Evolutionary conservation across 2,329 filamentous ascomycete species (phyloP).

Genomic region (Aphanocladium album): DNA sequence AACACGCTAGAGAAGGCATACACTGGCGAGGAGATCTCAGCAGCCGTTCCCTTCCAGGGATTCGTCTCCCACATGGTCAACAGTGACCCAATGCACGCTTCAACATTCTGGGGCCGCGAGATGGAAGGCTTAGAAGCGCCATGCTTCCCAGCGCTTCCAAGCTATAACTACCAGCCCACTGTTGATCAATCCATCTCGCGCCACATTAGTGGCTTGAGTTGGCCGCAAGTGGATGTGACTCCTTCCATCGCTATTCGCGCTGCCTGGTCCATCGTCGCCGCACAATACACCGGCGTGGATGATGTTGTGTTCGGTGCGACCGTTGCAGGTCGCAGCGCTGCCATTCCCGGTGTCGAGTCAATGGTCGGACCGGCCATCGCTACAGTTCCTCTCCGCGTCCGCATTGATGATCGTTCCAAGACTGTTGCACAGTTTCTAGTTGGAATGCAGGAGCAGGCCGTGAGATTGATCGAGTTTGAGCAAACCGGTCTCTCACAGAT

Average conservation of each 20-base stretch:
- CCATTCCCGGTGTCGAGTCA: constrained; percentile 11
- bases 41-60: background rate
- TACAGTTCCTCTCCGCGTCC: constrained; percentile 14
- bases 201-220: background rate
- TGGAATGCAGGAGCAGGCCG: constrained; percentile 16
- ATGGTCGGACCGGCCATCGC: constrained; percentile 23
- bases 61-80: constrained; percentile 3
- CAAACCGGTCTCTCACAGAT: constrained; percentile 14
- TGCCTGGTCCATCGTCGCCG: constrained; percentile 10
- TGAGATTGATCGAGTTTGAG: constrained; percentile 11
- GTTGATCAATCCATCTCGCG: background rate
- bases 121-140: constrained; percentile 4
- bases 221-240: constrained; percentile 9
- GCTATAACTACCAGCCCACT: background rate
- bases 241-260: constrained; percentile 6
- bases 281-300: constrained; percentile 9
- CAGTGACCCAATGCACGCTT: background rate
- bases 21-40: background rate
- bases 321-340: constrained; percentile 12
- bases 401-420: background rate
- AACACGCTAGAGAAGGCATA: background rate
- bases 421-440: constrained; percentile 15
- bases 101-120: background rate
- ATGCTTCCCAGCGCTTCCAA: background rate
- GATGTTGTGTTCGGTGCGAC: constrained; percentile 16